A percentile compares a stretch with the other conserved stretches of the same genome.
phyloP scores from a whole-genome alignment of 257 asterid species.

The Penstemon eatonii region DNA sequence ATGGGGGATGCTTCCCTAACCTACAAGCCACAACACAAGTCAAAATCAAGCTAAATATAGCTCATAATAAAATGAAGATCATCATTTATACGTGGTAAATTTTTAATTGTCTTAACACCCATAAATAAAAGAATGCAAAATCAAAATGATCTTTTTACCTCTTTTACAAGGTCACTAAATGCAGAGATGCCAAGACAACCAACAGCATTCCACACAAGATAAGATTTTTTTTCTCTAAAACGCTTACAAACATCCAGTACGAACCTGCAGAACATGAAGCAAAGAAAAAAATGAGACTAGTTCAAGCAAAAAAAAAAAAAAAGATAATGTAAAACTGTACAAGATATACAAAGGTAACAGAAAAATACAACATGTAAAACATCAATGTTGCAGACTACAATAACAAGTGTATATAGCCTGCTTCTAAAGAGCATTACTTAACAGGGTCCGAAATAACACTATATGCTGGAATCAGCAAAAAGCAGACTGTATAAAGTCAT shows the following conservation, averaged over 20 bases:
- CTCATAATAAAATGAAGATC: slow-evolving; percentile 8
- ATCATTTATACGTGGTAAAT: not conserved
- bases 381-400: not conserved
- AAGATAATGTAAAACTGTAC: slow-evolving; percentile 9
- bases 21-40: slow-evolving; percentile 8
- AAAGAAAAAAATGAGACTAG: slow-evolving; percentile 18
- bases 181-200: slow-evolving; percentile 84
- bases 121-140: not conserved
- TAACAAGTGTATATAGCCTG: slow-evolving; percentile 3
- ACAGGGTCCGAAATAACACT: not conserved
- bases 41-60: slow-evolving; percentile 12
- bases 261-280: slow-evolving; percentile 48
- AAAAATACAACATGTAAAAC: not conserved
- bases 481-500: not conserved
- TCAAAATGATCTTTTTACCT: slow-evolving; percentile 42
- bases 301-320: not conserved
- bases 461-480: not conserved
- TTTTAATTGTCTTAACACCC: not conserved
- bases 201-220: slow-evolving; percentile 85
- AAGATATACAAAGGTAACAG: not conserved
- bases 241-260: slow-evolving; percentile 70
- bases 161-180: slow-evolving; percentile 79
- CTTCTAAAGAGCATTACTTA: not conserved
- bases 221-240: slow-evolving; percentile 73
- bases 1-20: slow-evolving; percentile 6